These are phyloP conservation scores for Tricholoma hemisulphureum DNA, from an alignment of 768 basidiomycete species.

Conservation along the genomic window DNA sequence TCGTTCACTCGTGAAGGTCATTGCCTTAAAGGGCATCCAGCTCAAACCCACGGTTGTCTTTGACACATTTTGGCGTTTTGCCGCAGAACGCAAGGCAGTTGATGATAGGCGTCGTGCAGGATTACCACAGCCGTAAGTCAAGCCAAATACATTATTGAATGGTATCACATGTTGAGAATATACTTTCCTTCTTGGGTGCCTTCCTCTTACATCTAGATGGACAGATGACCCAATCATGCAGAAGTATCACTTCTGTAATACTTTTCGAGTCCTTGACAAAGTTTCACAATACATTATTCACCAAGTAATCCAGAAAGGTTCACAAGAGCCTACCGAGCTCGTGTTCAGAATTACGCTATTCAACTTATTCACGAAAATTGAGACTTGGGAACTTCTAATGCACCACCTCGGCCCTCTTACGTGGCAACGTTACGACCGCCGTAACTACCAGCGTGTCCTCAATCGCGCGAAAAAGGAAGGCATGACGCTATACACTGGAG, in stretches of 20 bases:
- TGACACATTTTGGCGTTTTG: constrained; percentile 60
- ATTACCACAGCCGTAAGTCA: constrained; percentile 53
- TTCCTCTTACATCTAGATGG: constrained; percentile 53
- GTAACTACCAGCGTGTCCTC: constrained; percentile 54
- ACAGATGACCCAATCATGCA: constrained; percentile 60
- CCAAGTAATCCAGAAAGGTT: constrained; percentile 69
- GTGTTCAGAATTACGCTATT: constrained; percentile 72
- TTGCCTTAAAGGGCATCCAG: constrained; percentile 37
- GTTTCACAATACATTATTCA: constrained; percentile 65
- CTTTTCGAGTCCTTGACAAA: constrained; percentile 72
- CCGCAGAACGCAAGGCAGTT: constrained; percentile 56
- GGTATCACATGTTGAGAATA: constrained; percentile 7
- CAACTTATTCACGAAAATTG: constrained; percentile 67
- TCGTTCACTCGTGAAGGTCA: constrained; percentile 10
- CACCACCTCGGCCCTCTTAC: constrained; percentile 54
- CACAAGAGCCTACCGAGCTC: constrained; percentile 57
- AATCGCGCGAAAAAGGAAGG: constrained; percentile 35
- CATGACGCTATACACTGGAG: constrained; percentile 58
- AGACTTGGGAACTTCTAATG: constrained; percentile 66
- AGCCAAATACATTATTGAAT: constrained; percentile 20
- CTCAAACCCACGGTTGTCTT: constrained; percentile 52
- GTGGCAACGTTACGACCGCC: constrained; percentile 57
- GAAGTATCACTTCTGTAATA: constrained; percentile 65
- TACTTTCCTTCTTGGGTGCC: constrained; percentile 1
- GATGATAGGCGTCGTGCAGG: constrained; percentile 54